A percentile compares a stretch with the other conserved stretches of the same genome.
Evolutionary conservation across 257 asterid genomes (phyloP).

Genomic region (Misopates orontium): DNA sequence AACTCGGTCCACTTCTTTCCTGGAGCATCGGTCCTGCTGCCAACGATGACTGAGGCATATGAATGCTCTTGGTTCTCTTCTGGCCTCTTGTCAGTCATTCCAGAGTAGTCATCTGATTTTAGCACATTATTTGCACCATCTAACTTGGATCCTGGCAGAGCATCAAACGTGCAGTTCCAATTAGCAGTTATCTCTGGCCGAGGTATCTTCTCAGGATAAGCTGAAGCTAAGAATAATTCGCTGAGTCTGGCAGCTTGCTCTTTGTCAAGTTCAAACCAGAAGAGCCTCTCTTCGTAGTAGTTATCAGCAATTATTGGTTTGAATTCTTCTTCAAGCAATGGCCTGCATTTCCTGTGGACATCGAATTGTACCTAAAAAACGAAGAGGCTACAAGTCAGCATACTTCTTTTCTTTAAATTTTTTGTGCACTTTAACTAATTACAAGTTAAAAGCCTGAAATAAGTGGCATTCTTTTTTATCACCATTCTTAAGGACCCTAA

Average conservation of each 20-base stretch:
- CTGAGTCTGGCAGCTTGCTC: constrained; percentile 43
- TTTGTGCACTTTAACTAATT: too few relatives aligned
- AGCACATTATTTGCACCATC: constrained; percentile 16
- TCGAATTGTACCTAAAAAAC: constrained; percentile 45
- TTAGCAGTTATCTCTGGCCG: constrained; percentile 12
- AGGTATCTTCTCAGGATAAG: constrained; percentile 26
- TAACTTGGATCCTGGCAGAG: constrained; percentile 14
- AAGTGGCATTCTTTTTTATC: too few relatives aligned
- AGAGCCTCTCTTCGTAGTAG: constrained; percentile 43
- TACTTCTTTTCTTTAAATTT: too few relatives aligned
- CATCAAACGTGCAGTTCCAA: constrained; percentile 16
- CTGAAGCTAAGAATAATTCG: constrained; percentile 43
- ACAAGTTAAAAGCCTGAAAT: too few relatives aligned
- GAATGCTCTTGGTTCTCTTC: constrained; percentile 16
- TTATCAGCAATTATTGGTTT: constrained; percentile 51
- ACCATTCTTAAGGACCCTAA: too few relatives aligned
- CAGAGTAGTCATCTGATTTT: not conserved
- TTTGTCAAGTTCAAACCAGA: constrained; percentile 75
- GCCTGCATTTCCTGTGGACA: constrained; percentile 33
- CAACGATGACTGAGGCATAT: constrained; percentile 15
- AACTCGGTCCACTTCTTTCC: constrained; percentile 40
- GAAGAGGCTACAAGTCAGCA: constrained; percentile 13
- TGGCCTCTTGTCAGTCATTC: constrained; percentile 10
- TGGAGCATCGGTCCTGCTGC: constrained; percentile 17
- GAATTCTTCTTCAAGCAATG: constrained; percentile 55